Evolutionary conservation across 495 filamentous ascomycete genomes (phyloP).

Genomic region (Sphaerosporella brunnea): DNA sequence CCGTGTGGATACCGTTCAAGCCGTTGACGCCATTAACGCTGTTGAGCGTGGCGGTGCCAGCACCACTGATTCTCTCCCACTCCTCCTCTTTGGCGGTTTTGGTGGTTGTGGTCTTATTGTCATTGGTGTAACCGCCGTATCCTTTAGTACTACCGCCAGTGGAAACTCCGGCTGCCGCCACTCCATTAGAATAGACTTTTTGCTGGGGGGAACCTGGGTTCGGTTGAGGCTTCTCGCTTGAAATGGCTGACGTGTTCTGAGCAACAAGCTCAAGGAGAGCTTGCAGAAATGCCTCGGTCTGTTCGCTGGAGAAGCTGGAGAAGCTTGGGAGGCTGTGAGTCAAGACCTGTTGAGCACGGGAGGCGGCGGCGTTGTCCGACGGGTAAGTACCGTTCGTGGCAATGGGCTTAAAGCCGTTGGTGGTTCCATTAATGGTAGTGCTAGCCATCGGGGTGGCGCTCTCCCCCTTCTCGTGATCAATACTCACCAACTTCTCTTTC

Average conservation of each 20-base stretch:
- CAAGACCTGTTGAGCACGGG: background rate
- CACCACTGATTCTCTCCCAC: background rate
- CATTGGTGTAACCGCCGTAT: background rate
- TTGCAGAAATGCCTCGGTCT: background rate
- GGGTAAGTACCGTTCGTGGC: background rate
- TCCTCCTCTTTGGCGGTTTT: background rate
- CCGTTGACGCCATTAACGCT: background rate
- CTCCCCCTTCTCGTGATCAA: background rate
- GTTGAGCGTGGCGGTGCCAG: background rate
- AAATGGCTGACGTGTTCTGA: background rate
- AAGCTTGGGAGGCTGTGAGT: background rate
- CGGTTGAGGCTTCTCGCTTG: background rate
- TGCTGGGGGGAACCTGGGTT: background rate
- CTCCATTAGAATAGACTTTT: background rate
- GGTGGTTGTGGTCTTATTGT: background rate
- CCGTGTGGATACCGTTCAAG: background rate
- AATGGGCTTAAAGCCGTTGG: background rate
- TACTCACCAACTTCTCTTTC: background rate
- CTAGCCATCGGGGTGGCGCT: no score
- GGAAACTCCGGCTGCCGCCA: no score
- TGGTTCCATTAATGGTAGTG: background rate
- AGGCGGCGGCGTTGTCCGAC: background rate
- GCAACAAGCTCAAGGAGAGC: background rate
- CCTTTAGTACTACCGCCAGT: background rate
- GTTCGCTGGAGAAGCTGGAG: background rate